Base-by-base conservation (phyloP, 2,329 filamentous ascomycete species). In the Laburnicola sp. region DNA sequence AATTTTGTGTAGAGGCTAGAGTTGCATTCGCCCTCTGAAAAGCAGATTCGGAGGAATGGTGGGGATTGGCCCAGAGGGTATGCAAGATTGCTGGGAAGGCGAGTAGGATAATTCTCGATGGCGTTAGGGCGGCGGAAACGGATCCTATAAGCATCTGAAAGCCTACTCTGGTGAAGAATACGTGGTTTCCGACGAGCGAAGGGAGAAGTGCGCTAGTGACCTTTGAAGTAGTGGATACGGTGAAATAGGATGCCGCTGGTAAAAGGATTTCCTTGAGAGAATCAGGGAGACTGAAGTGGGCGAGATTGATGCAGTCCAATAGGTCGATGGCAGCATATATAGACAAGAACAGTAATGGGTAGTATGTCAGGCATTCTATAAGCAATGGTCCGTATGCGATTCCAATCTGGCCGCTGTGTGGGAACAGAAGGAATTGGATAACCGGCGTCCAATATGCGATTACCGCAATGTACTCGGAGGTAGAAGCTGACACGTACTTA, bases 51-150 rank as follows among this genome's bases (percentile, higher is more conserved):
- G 85, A 82, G 42, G 84, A 82, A 44, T 89, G 76, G 68, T 96
- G 91, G 0, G 86, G 82, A 70, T 97, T 97, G 46, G 86, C 79
- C 31, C 86, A 76, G 27, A 85, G 76, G 0, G 87, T 86, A 66
- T 92, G 87, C 5, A 91, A 69, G 34, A 96, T 66, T n/a, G n/a
- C n/a, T n/a, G n/a, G n/a, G n/a, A n/a, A n/a, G n/a, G 85, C 82
- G 37, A 87, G 78, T 0, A 88, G 62, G 2, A 93, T 72, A 44
- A 88, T 75, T 59, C 83, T 86, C 0, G 87, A 92, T 0, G 88
- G 89, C 2, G 86, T 80, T 44, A 89, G 72, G 5, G 85, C 71
- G 6, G 86, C 79, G 66, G 90, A 95, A 2, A 82, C 67, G 0
- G 78, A 79, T 4, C 84, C 85, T 25, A 94, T 74, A 0, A 86